Conservation (phyloP, 495 filamentous ascomycete genomes). For the Apiosordaria backusii region DNA sequence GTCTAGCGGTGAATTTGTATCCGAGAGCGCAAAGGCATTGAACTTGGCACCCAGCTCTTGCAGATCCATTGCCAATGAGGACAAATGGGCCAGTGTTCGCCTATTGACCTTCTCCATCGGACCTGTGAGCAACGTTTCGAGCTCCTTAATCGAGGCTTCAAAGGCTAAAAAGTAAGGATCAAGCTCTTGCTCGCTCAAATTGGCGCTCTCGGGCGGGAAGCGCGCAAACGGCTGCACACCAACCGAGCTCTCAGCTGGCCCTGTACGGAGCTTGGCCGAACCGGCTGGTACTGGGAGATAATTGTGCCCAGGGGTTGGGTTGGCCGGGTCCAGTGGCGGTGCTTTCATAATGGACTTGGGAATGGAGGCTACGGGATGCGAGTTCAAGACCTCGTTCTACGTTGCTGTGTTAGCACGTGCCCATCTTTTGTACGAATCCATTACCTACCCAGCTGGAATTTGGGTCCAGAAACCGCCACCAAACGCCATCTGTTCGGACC, state of each 20-base stretch:
- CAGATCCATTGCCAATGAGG: constrained; percentile 77
- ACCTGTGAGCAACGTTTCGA: constrained; percentile 81
- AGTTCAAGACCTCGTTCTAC: constrained; percentile 86
- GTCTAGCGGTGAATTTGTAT: constrained; percentile 81
- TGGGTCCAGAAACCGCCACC: constrained; percentile 95
- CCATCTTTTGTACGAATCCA: background rate
- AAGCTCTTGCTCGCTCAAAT: constrained; percentile 80
- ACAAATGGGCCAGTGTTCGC: constrained; percentile 78
- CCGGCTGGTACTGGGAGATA: constrained; percentile 81
- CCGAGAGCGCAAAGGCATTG: constrained; percentile 95
- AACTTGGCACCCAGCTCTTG: constrained; percentile 89
- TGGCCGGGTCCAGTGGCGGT: constrained; percentile 87
- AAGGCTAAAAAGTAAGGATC: constrained; percentile 95
- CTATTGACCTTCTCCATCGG: constrained; percentile 95
- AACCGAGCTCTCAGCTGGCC: constrained; percentile 47
- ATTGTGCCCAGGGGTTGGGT: constrained; percentile 80
- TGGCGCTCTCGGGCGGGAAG: constrained; percentile 75
- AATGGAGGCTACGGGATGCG: constrained; percentile 82
- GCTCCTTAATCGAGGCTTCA: constrained; percentile 79
- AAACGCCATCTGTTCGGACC: constrained; percentile 88
- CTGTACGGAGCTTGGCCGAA: constrained; percentile 77
- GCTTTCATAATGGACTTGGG: constrained; percentile 92
- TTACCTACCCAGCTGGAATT: constrained; percentile 92
- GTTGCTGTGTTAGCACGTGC: constrained; percentile 32
- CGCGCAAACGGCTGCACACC: constrained; percentile 64